Base-by-base conservation (phyloP, 495 filamentous ascomycete species). In the Cryomyces minteri region DNA sequence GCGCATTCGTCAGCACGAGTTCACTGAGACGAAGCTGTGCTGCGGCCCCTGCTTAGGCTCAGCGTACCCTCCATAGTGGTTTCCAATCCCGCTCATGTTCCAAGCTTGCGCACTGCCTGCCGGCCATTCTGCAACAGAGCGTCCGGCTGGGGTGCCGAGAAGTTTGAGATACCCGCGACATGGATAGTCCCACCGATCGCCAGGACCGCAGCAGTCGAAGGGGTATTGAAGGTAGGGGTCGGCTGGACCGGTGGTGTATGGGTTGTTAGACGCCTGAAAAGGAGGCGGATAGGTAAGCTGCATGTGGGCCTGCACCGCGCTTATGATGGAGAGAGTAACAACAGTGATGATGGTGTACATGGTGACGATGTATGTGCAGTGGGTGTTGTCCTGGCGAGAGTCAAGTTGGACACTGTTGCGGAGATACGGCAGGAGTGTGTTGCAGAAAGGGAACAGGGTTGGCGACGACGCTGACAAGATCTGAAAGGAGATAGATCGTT, bases 141-240 rank as follows among this genome's bases (percentile, higher is more conserved):
- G 48, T 11, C 60, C 61, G 49, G 53, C 50, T 0, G 52, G 54
- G 0, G 52, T 58, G 43, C 54, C 60, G 4, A 64, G 43, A n/a
- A 61, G 54, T 12, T 49, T 47, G 8, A 61, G 49, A 42, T 64
- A 57, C 30, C 61, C 61, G 28, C 50, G 53, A 50, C 61, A 64
- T 10, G 50, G 49, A 10, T 34, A 44, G 2, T 44, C 25, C 18
- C 18, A 25, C 2, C 18, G 18, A 18, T 41, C 11, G 10, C 31
- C 43, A 14, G 42, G 40, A 2, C 57, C 60, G 45, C 60, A 63
- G 54, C 60, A 63, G 37, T 59, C 51, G 44, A 55, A 62, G 9
- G 59, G 60, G 42, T 51, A 61, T 41, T 57, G 47, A 11, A 62
- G 56, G 25, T 51, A 52, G 0, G 50, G 52, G 45, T 64, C 60